Evolutionary conservation across 2,329 filamentous ascomycete genomes (phyloP).

Genomic region (Capronia epimyces): DNA sequence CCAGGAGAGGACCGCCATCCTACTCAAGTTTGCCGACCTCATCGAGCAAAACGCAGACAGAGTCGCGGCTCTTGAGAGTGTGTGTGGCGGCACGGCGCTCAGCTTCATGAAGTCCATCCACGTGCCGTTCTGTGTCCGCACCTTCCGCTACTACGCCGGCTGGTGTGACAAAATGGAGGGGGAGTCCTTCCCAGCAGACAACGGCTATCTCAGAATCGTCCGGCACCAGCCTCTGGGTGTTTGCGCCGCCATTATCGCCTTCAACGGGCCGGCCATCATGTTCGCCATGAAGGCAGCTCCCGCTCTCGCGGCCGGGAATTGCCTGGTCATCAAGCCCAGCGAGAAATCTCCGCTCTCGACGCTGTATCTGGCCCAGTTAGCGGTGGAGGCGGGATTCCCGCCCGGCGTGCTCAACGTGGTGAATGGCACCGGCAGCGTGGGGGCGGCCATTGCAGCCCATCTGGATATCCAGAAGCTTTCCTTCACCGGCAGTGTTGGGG

Average conservation of each 20-base stretch:
- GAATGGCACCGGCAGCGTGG: background rate
- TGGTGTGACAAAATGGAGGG: background rate
- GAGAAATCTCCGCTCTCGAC: background rate
- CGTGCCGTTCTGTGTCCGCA: background rate
- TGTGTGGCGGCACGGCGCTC: background rate
- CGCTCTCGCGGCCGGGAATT: background rate
- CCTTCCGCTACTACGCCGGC: background rate
- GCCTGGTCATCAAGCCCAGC: background rate
- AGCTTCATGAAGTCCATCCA: background rate
- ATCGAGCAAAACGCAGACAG: constrained; percentile 40
- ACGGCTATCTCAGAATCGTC: background rate
- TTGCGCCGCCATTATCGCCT: background rate
- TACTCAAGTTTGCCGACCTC: constrained; percentile 40
- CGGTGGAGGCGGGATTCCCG: background rate
- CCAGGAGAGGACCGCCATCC: constrained; percentile 39
- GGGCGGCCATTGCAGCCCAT: background rate
- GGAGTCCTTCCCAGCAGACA: background rate
- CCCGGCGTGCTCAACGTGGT: background rate
- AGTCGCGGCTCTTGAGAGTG: constrained; percentile 40
- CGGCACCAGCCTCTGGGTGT: background rate
- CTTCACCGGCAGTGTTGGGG: background rate
- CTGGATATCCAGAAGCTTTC: background rate
- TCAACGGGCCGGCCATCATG: background rate
- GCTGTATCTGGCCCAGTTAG: background rate
- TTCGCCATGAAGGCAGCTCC: background rate